Percentiles rank a stretch among this genome's conserved stretches.
Evolutionary conservation across 2,329 filamentous ascomycete genomes (phyloP).

Genomic region (Ceratocystiopsis sp.): DNA sequence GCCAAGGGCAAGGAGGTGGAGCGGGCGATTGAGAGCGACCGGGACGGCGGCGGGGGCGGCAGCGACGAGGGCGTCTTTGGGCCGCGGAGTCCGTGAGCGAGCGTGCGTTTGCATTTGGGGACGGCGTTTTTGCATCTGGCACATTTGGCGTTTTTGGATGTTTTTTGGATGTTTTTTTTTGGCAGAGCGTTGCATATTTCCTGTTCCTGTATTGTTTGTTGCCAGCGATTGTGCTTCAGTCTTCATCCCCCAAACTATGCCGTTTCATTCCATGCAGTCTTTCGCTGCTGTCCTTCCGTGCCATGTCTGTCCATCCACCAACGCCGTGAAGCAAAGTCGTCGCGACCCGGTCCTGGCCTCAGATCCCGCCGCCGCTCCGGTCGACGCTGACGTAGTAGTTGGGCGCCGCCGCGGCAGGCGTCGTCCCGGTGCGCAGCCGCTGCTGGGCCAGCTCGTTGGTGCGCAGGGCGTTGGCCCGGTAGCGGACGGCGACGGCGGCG

Average conservation of each 20-base stretch:
- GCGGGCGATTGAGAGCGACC: conserved; percentile 12
- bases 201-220: too few relatives aligned
- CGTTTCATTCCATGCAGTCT: too few relatives aligned
- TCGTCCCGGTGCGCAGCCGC: conserved; percentile 13
- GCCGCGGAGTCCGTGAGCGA: too few relatives aligned
- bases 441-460: conserved; percentile 27
- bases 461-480: conserved; percentile 19
- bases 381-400: conserved; percentile 34
- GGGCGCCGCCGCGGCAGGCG: conserved; percentile 5
- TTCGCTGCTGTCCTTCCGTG: too few relatives aligned
- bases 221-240: too few relatives aligned
- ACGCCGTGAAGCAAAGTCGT: not conserved
- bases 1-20: conserved; percentile 30
- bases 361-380: conserved; percentile 31
- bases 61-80: not conserved
- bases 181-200: too few relatives aligned
- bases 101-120: too few relatives aligned
- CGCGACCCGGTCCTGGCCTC: not conserved
- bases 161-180: not conserved
- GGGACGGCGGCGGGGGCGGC: conserved; percentile 14
- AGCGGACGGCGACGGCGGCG: conserved; percentile 16
- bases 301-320: too few relatives aligned
- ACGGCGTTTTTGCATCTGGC: not conserved
- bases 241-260: too few relatives aligned
- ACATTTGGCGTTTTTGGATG: not conserved